Conservation (phyloP, 306 rosid species). For the Medicago truncatula region DNA sequence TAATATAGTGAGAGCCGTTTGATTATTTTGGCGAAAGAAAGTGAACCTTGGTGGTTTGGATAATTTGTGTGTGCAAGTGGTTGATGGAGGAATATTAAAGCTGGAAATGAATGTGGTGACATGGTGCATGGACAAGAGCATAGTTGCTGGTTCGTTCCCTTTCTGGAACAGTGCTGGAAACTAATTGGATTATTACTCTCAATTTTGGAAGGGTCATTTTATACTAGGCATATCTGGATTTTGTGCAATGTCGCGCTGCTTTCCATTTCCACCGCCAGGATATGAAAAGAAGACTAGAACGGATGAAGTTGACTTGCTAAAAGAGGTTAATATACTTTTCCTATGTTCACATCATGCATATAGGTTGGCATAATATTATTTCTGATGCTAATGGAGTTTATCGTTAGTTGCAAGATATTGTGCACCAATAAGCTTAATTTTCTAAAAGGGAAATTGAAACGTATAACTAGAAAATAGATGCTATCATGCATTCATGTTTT, state of each 20-base stretch:
- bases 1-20: conserved; percentile 35
- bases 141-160: conserved; percentile 83
- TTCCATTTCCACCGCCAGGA: conserved; percentile 94
- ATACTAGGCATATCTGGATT: conserved; percentile 54
- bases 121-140: conserved; percentile 96
- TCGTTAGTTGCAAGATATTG: conserved; percentile 12
- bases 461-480: neutral
- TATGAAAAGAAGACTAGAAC: conserved; percentile 80
- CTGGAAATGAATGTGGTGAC: conserved; percentile 87
- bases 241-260: conserved; percentile 99
- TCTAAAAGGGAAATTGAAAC: conserved; percentile 1
- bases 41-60: conserved; percentile 45
- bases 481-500: conserved; percentile 2
- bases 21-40: conserved; percentile 42
- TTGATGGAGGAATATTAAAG: conserved; percentile 63
- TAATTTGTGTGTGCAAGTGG: conserved; percentile 53
- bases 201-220: conserved; percentile 52
- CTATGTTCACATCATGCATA: conserved; percentile 32
- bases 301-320: conserved; percentile 66
- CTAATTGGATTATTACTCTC: conserved; percentile 57
- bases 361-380: conserved; percentile 37
- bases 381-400: conserved; percentile 6
- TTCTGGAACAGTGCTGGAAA: conserved; percentile 62
- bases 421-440: conserved; percentile 7
- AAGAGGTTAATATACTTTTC: conserved; percentile 67